Evolutionary conservation across 495 filamentous ascomycete species (phyloP).

Genomic region (Penicillium verhagenii): DNA sequence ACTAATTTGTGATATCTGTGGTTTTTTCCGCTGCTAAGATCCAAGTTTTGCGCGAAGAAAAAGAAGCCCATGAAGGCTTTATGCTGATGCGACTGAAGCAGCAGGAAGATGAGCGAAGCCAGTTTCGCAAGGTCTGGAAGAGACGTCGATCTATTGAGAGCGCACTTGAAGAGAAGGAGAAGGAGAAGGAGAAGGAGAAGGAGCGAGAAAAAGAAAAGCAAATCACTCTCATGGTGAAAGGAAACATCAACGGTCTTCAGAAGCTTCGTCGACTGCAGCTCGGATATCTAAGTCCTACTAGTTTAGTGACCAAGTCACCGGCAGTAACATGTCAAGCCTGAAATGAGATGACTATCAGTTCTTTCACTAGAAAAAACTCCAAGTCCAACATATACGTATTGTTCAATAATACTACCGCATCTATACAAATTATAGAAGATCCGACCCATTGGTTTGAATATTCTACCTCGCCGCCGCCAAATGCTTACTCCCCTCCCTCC

Average conservation of each 20-base stretch:
- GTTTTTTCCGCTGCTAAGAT: conserved; percentile 23
- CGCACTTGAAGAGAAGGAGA: not conserved
- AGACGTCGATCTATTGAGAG: conserved; percentile 22
- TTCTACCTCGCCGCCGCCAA: not conserved
- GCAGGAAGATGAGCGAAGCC: conserved; percentile 37
- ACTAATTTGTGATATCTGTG: conserved; percentile 7
- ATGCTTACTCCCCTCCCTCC: not conserved
- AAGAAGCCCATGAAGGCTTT: conserved; percentile 38
- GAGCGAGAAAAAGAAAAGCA: conserved; percentile 2
- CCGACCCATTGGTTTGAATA: too few species aligned
- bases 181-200: too few species aligned
- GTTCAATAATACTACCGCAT: too few species aligned
- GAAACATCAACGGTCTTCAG: conserved; percentile 1
- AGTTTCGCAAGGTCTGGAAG: conserved; percentile 42
- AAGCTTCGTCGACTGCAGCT: conserved; percentile 22
- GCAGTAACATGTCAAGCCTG: conserved; percentile 15
- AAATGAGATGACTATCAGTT: not conserved
- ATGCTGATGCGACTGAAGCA: conserved; percentile 36
- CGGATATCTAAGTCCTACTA: conserved; percentile 10
- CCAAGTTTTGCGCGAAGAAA: conserved; percentile 38
- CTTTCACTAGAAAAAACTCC: too few species aligned
- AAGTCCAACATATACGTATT: too few species aligned
- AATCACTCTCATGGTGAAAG: not conserved
- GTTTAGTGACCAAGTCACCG: conserved; percentile 7
- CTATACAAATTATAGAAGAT: too few species aligned